Conservation (phyloP, 164 flowering plant species). For the Macadamia tetraphylla region DNA sequence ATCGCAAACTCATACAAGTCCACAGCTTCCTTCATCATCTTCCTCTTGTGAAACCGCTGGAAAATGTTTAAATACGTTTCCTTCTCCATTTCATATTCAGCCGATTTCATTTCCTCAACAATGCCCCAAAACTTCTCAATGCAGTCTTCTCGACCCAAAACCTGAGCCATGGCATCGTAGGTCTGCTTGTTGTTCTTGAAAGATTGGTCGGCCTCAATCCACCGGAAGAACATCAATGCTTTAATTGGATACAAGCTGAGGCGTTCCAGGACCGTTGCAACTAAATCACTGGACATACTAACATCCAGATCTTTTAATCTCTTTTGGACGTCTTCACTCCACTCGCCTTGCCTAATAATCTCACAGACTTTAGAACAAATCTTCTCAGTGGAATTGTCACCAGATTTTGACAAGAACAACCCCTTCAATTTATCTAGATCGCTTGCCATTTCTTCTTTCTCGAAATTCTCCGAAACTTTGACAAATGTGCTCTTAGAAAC, state of each 20-base stretch:
- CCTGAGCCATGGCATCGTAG: conserved; percentile 49
- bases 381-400: conserved; percentile 29
- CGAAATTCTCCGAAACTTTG: conserved; percentile 37
- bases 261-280: conserved; percentile 37
- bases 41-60: conserved; percentile 41
- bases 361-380: conserved; percentile 33
- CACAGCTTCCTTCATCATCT: conserved; percentile 62
- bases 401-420: conserved; percentile 34
- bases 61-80: conserved; percentile 42
- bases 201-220: conserved; percentile 53
- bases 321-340: conserved; percentile 51
- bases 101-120: conserved; percentile 51
- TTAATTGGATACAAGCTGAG: conserved; percentile 42
- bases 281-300: conserved; percentile 41
- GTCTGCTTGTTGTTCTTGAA: conserved; percentile 43
- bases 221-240: conserved; percentile 60
- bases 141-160: conserved; percentile 55
- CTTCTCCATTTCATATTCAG: conserved; percentile 52
- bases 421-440: conserved; percentile 48
- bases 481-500: conserved; percentile 29
- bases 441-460: conserved; percentile 34
- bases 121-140: conserved; percentile 59
- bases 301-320: conserved; percentile 30
- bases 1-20: conserved; percentile 64
- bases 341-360: conserved; percentile 35